A percentile compares a stretch with the other conserved stretches of the same genome.
These are phyloP conservation scores for Pinus albicaulis DNA, from an alignment of 75 land plant genomes.

Conservation along the genomic window DNA sequence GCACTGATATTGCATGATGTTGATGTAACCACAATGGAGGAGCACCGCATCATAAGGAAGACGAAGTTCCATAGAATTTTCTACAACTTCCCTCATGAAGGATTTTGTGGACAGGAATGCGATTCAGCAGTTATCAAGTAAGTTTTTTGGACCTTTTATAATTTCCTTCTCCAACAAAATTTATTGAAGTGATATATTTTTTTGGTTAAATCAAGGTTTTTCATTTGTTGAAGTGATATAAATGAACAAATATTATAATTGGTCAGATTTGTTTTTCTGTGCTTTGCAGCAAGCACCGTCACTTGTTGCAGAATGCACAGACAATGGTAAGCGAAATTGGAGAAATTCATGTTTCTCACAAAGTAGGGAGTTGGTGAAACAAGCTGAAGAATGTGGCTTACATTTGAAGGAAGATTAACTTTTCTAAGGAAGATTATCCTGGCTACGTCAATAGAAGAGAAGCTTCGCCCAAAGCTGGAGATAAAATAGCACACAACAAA, in stretches of 20 bases:
- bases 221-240: too few relatives aligned
- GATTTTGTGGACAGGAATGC: not conserved
- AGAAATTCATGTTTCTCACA: constrained; percentile 37
- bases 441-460: constrained; percentile 48
- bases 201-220: not conserved
- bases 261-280: too few relatives aligned
- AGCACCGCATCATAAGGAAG: not conserved
- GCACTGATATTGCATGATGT: not conserved
- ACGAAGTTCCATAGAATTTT: not conserved
- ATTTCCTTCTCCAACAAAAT: not conserved
- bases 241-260: too few relatives aligned
- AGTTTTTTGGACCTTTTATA: not conserved
- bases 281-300: constrained; percentile 23
- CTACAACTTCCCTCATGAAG: constrained; percentile 16
- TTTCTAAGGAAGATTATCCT: constrained; percentile 25
- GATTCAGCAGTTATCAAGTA: not conserved
- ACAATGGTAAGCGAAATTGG: constrained; percentile 15
- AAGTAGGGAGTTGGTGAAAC: constrained; percentile 26
- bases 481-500: too few relatives aligned
- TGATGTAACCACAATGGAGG: constrained; percentile 3
- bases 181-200: not conserved
- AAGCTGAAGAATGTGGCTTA: constrained; percentile 33
- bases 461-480: constrained; percentile 10
- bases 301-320: constrained; percentile 22
- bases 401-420: constrained; percentile 16